Evolutionary conservation across 1,284 basidiomycete genomes (phyloP).

Genomic region (Ustilago shanxiensis): DNA sequence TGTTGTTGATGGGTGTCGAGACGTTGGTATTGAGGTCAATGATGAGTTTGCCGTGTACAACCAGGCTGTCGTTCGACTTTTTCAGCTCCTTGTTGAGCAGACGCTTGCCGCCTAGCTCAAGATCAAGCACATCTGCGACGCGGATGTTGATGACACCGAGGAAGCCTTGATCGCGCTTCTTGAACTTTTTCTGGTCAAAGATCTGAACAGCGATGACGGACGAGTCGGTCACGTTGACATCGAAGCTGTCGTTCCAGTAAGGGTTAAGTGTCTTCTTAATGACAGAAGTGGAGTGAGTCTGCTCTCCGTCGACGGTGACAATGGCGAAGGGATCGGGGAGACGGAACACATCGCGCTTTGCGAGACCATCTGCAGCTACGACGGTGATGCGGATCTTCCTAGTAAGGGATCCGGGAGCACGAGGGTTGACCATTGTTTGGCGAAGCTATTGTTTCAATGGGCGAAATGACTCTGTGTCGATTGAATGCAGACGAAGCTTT

Average conservation of each 20-base stretch:
- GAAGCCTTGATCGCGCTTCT: conserved; percentile 93
- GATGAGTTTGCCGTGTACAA: conserved; percentile 70
- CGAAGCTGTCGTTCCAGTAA: conserved; percentile 70
- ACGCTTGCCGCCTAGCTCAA: conserved; percentile 90
- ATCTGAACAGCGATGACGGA: conserved; percentile 93
- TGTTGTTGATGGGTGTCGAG: conserved; percentile 64
- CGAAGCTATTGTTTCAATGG: neutral
- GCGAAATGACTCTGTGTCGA: neutral
- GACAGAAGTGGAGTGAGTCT: conserved; percentile 85
- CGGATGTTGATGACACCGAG: conserved; percentile 92
- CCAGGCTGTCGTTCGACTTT: conserved; percentile 69
- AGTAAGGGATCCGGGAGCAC: conserved; percentile 55
- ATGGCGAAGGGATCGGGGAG: conserved; percentile 94
- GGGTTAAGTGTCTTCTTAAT: conserved; percentile 70
- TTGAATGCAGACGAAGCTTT: neutral
- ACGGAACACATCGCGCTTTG: conserved; percentile 73
- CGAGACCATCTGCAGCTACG: conserved; percentile 68
- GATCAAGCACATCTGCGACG: conserved; percentile 88
- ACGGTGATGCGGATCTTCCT: conserved; percentile 68
- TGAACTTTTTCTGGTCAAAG: conserved; percentile 97
- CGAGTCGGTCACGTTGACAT: conserved; percentile 82
- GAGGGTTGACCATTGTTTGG: conserved; percentile 61
- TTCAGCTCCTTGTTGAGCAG: conserved; percentile 69
- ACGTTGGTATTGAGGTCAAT: conserved; percentile 70
- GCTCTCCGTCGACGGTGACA: conserved; percentile 92